These are phyloP conservation scores for Cryptococcus deneoformans DNA, from an alignment of 1,284 basidiomycete species.

Conservation along the genomic window DNA sequence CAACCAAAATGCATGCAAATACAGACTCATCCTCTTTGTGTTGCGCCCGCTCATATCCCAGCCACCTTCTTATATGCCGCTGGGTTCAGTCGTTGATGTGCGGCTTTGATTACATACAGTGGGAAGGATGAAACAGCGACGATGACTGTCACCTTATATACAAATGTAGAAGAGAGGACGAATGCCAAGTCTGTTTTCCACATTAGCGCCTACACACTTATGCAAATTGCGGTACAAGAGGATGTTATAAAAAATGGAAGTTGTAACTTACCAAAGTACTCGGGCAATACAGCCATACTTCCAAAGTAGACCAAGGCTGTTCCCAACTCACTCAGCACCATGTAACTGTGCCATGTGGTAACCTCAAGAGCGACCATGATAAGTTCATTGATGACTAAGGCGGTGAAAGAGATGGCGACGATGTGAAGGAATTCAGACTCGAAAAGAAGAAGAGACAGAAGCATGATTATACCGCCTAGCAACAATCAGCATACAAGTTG, in stretches of 20 bases:
- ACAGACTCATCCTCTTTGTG: no score
- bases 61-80: conserved; percentile 88
- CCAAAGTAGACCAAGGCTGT: conserved; percentile 86
- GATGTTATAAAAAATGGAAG: no score
- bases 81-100: conserved; percentile 82
- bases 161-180: conserved; percentile 80
- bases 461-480: conserved; percentile 94
- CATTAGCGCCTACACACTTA: background rate
- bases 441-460: conserved; percentile 91
- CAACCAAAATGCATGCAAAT: no score
- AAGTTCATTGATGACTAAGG: conserved; percentile 92
- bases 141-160: conserved; percentile 95
- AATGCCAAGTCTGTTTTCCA: conserved; percentile 74
- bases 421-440: conserved; percentile 98
- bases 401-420: conserved; percentile 96
- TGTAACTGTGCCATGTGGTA: conserved; percentile 97
- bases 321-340: conserved; percentile 88
- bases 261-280: conserved; percentile 81
- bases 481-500: background rate
- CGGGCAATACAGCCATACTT: conserved; percentile 90
- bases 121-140: conserved; percentile 91
- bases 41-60: conserved; percentile 20
- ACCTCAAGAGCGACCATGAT: conserved; percentile 99
- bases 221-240: no score
- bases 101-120: conserved; percentile 83